Conservation (phyloP, 208 protist species). For the Strigomonas oncopelti region DNA sequence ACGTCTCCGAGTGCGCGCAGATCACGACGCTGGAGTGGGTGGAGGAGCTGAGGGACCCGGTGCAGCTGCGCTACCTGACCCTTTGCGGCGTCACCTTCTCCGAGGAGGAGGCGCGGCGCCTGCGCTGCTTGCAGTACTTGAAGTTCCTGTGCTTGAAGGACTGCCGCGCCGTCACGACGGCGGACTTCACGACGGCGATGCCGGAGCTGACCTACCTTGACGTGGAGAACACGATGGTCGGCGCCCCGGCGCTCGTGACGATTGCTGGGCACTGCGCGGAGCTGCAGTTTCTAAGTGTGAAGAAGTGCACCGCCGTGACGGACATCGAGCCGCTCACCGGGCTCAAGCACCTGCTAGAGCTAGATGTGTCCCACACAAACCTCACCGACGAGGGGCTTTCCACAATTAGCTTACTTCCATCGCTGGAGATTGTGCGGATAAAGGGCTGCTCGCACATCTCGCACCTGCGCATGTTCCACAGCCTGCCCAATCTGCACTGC, state of each 20-base stretch:
- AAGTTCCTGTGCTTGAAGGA: slow-evolving; percentile 45
- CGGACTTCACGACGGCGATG: slow-evolving; percentile 28
- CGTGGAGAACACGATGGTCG: slow-evolving; percentile 40
- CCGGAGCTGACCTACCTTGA: slow-evolving; percentile 38
- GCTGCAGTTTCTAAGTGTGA: slow-evolving; percentile 45
- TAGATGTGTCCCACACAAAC: slow-evolving; percentile 44
- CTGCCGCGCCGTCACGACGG: slow-evolving; percentile 28
- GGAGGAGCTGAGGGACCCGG: slow-evolving; percentile 12
- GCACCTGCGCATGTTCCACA: background rate
- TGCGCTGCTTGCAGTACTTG: slow-evolving; percentile 19
- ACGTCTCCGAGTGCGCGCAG: slow-evolving; percentile 26
- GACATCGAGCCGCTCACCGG: slow-evolving; percentile 22
- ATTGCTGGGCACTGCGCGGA: slow-evolving; percentile 19
- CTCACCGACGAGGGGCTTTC: slow-evolving; percentile 13
- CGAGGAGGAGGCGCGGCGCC: slow-evolving; percentile 22
- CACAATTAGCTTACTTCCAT: slow-evolving; percentile 3
- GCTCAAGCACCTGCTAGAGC: slow-evolving; percentile 32
- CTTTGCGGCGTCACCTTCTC: slow-evolving; percentile 45
- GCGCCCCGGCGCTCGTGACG: slow-evolving; percentile 28
- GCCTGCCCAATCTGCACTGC: slow-evolving; percentile 13
- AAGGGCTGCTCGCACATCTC: slow-evolving; percentile 26
- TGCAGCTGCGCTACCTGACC: slow-evolving; percentile 41
- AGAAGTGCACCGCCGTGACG: slow-evolving; percentile 38
- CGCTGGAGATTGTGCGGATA: slow-evolving; percentile 43
- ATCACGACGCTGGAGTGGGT: slow-evolving; percentile 14